Evolutionary conservation across 208 protist genomes (phyloP).

Genomic region (Leishmania braziliensis): DNA sequence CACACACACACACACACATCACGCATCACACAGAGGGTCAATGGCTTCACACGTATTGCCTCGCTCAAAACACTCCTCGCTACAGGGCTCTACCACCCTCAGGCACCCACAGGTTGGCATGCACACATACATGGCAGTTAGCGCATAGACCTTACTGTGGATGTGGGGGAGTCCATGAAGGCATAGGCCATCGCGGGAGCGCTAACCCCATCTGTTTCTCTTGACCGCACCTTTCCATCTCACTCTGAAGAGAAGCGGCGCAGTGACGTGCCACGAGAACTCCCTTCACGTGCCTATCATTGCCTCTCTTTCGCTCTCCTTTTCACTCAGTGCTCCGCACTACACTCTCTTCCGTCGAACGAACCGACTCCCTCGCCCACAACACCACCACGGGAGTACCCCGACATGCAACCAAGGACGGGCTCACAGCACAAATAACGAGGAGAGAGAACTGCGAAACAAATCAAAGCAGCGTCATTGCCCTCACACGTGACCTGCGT

Average conservation of each 20-base stretch:
- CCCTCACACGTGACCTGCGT: neutral
- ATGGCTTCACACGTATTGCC: neutral
- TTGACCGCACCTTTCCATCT: neutral
- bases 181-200: neutral
- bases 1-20: neutral
- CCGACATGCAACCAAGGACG: no score
- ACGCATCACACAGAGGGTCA: neutral
- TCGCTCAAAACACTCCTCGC: neutral
- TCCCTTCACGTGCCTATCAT: neutral
- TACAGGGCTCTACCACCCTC: neutral
- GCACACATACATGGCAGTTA: neutral
- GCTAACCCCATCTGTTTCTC: neutral
- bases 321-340: no score
- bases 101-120: constrained; percentile 7
- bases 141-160: neutral
- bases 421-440: no score
- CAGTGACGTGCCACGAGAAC: neutral
- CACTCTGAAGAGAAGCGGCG: neutral
- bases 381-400: neutral
- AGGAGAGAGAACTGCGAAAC: no score
- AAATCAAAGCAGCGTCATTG: no score
- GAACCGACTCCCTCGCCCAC: neutral
- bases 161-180: neutral
- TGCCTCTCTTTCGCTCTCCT: neutral
- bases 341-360: neutral